Evolutionary conservation across 2,329 filamentous ascomycete genomes (phyloP).

Genomic region (Penicillium hesseltinei): DNA sequence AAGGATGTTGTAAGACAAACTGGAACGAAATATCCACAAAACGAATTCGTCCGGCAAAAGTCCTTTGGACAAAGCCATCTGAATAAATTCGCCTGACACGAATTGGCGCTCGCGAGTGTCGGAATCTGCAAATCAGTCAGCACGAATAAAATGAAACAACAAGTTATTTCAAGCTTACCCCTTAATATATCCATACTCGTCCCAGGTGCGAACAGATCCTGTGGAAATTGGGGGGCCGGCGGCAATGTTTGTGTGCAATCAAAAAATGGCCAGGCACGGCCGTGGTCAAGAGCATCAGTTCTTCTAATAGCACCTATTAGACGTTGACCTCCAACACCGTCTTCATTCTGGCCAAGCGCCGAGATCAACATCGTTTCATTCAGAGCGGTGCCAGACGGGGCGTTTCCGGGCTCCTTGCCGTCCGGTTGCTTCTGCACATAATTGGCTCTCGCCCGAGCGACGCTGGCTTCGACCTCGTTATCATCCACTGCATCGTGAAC

Average conservation of each 20-base stretch:
- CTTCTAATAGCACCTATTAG: constrained; percentile 58
- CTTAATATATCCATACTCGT: constrained; percentile 34
- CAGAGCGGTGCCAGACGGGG: constrained; percentile 12
- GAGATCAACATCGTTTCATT: constrained; percentile 45
- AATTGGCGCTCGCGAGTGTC: constrained; percentile 58
- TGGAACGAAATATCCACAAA: constrained; percentile 56
- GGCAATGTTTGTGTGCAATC: constrained; percentile 27
- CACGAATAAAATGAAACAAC: neutral
- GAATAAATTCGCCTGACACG: constrained; percentile 56
- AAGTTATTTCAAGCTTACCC: constrained; percentile 25
- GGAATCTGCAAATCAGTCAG: constrained; percentile 40
- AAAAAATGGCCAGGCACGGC: constrained; percentile 61
- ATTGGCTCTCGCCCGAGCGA: constrained; percentile 39
- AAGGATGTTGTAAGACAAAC: constrained; percentile 23
- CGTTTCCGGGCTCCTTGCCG: neutral
- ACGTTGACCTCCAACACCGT: constrained; percentile 46
- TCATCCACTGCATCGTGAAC: constrained; percentile 60
- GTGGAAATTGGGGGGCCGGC: constrained; percentile 35
- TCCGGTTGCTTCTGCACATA: constrained; percentile 18
- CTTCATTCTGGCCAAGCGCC: constrained; percentile 44
- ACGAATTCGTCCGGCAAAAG: constrained; percentile 63
- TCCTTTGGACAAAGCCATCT: constrained; percentile 44
- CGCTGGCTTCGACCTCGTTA: constrained; percentile 56
- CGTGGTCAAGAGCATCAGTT: constrained; percentile 57
- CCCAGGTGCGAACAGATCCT: constrained; percentile 28